Conservation (phyloP, 2,329 filamentous ascomycete genomes). For the Alternaria viburni region DNA sequence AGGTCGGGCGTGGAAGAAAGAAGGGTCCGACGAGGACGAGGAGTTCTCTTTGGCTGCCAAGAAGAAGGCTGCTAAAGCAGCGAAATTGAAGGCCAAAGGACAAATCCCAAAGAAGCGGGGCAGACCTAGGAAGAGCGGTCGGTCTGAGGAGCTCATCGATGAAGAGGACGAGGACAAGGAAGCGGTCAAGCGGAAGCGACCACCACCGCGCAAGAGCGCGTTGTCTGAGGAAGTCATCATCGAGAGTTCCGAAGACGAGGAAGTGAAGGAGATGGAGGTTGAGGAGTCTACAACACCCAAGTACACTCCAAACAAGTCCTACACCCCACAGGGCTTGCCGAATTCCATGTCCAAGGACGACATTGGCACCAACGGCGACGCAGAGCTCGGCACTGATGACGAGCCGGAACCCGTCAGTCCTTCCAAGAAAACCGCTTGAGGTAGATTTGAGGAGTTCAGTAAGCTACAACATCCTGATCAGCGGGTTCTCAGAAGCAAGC, state of each 20-base stretch:
- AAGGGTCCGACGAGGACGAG: slow-evolving; percentile 39
- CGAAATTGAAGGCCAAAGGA: slow-evolving; percentile 19
- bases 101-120: slow-evolving; percentile 24
- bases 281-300: neutral
- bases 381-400: neutral
- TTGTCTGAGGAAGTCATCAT: slow-evolving; percentile 26
- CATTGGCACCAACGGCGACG: neutral
- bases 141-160: slow-evolving; percentile 23
- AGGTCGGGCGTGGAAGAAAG: slow-evolving; percentile 42
- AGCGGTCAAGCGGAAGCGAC: slow-evolving; percentile 14
- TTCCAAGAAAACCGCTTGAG: neutral
- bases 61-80: slow-evolving; percentile 27
- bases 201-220: slow-evolving; percentile 24
- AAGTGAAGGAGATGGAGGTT: neutral
- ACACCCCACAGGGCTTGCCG: slow-evolving; percentile 4
- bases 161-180: slow-evolving; percentile 20
- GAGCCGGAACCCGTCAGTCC: neutral
- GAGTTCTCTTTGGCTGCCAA: slow-evolving; percentile 32
- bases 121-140: slow-evolving; percentile 27
- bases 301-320: slow-evolving; percentile 1
- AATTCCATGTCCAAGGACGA: neutral
- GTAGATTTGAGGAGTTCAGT: neutral
- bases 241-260: slow-evolving; percentile 17
- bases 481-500: neutral
- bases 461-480: neutral